Evolutionary conservation across 352 stramenopile genomes (phyloP).

Genomic region (Sclerospora graminicola): DNA sequence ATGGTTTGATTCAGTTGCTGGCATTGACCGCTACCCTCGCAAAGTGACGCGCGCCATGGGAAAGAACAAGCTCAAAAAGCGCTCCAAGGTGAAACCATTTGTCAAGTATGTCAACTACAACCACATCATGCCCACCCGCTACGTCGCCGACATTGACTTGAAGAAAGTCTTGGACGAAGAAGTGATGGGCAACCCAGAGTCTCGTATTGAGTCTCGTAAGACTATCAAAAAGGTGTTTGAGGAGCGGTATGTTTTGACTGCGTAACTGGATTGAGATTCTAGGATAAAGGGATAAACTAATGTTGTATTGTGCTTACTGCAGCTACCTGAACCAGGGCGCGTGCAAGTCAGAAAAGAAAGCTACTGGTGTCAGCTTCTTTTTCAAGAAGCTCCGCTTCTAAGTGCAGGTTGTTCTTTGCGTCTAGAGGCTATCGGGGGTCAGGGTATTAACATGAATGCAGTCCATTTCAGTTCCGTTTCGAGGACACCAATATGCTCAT

Average conservation of each 20-base stretch:
- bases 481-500: conserved; percentile 19
- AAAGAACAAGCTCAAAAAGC: conserved; percentile 96
- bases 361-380: conserved; percentile 96
- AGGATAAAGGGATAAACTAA: no score
- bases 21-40: conserved; percentile 92
- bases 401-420: conserved; percentile 43
- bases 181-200: conserved; percentile 75
- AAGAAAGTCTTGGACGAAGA: conserved; percentile 96
- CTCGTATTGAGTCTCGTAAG: conserved; percentile 91
- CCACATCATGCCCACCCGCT: conserved; percentile 99
- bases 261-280: background rate
- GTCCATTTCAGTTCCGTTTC: conserved; percentile 48
- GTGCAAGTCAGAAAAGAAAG: conserved; percentile 98
- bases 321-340: conserved; percentile 90
- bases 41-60: conserved; percentile 97
- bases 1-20: conserved; percentile 62
- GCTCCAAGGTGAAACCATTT: conserved; percentile 98
- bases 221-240: conserved; percentile 99
- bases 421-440: conserved; percentile 38
- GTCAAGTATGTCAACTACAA: conserved; percentile 99
- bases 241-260: conserved; percentile 81
- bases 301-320: conserved; percentile 2
- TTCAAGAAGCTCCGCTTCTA: conserved; percentile 99
- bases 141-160: conserved; percentile 98
- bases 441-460: conserved; percentile 50